phyloP scores from a whole-genome alignment of 345 rosid genomes.

The Populus alba region DNA sequence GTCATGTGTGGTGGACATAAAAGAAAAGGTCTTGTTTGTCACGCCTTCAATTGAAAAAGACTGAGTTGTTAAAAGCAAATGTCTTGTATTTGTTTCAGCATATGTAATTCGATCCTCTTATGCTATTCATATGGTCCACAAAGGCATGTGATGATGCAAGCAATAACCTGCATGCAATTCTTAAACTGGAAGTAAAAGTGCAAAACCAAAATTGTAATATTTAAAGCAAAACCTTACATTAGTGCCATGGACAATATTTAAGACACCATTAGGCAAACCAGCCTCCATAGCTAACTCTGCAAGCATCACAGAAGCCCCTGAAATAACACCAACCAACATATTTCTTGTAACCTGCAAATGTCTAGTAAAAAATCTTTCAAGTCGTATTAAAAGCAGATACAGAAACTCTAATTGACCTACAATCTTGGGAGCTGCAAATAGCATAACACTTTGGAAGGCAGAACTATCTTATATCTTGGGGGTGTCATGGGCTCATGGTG shows the following conservation, averaged over 20 bases:
- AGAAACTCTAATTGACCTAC: not conserved
- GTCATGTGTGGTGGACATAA: not conserved
- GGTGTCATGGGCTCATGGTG: too few relatives aligned
- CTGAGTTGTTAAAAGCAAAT: not conserved
- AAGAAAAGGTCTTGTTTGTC: not conserved
- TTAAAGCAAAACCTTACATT: conserved; percentile 24
- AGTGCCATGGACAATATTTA: conserved; percentile 52
- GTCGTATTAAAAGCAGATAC: not conserved
- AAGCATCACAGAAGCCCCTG: conserved; percentile 49
- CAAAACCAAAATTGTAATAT: not conserved
- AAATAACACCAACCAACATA: conserved; percentile 9
- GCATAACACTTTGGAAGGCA: not conserved
- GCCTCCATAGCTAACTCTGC: conserved; percentile 55
- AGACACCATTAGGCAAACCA: conserved; percentile 53
- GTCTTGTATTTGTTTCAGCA: too few relatives aligned
- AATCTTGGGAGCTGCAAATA: not conserved
- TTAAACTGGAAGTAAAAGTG: not conserved
- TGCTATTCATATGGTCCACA: not conserved
- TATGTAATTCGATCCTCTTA: too few relatives aligned
- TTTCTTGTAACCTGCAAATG: not conserved
- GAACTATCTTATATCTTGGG: too few relatives aligned
- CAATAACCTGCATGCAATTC: not conserved
- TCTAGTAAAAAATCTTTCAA: not conserved
- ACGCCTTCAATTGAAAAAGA: not conserved
- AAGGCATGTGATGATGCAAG: not conserved